Evolutionary conservation across 176 grass and related monocot genomes (phyloP), one percentile per base, ranked within the genome.

Genomic region (Rhynchospora breviuscula): DNA sequence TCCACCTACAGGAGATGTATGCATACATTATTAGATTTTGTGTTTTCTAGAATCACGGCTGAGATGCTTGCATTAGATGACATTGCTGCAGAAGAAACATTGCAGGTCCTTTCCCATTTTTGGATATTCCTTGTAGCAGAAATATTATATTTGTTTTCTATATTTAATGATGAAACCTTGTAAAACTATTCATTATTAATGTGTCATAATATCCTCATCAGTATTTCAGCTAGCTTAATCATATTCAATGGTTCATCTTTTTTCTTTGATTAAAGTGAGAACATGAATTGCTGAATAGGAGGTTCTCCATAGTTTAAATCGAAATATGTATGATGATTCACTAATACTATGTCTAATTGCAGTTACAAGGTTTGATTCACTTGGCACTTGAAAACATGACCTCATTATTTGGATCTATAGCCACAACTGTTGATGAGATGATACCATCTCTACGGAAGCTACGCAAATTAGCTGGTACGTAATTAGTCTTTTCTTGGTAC

Each of bases 51-150:
- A 90, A 93, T 98, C 45, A 91, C 92, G 72, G 89, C 67, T 59
- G 95, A 98, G 74, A 91, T 98, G 95, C 92, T 98, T 81, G 75
- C 89, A 71, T 92, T 98, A 85, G 95, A 95, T 85, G 95, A 98
- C 77, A 95, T 98, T 88, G 95, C 95, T 80, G 95, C 90, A 81
- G 92, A 93, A 79, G 95, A 98, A 85, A 95, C 95, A 48, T 85
- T 98, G 65, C 89, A 98, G 95, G 92, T 98, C 14, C 18, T 78
- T 52, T 57, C 15, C 25, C 0, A 33, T 18, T 57, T 35, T 78
- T 56, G 23, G 33, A 78, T 57, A 57, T 57, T 31, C 5, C 23
- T 5, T 76, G 22, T 76, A 54, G 54, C 25, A 46, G 67, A 79
- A 78, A 15, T 52, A 65, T 66, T 47, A 69, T 69, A 48, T 84